Conservation (phyloP, 441 rosid species). For the Biscutella laevigata region DNA sequence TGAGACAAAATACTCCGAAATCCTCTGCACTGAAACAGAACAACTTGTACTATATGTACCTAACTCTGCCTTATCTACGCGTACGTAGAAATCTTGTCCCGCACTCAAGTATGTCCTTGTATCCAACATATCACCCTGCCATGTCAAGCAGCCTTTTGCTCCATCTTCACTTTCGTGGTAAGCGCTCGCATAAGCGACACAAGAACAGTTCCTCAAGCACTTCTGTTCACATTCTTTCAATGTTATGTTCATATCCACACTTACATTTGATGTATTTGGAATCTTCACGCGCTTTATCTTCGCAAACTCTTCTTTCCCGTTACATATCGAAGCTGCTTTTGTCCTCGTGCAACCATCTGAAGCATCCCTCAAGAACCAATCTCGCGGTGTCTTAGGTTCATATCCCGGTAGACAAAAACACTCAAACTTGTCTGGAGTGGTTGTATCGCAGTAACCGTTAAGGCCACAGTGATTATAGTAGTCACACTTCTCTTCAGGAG, state of each 20-base stretch:
- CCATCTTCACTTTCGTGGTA: conserved; percentile 34
- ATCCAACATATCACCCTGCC: conserved; percentile 53
- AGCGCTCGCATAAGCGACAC: conserved; percentile 54
- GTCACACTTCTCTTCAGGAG: conserved; percentile 56
- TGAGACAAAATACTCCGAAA: background rate
- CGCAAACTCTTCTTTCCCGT: conserved; percentile 51
- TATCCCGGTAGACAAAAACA: conserved; percentile 67
- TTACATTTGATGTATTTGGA: conserved; percentile 44
- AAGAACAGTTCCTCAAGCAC: conserved; percentile 58
- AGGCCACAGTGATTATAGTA: conserved; percentile 44
- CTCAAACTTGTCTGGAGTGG: conserved; percentile 21
- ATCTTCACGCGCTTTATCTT: conserved; percentile 40
- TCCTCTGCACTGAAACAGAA: background rate
- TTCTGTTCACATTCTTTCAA: conserved; percentile 35
- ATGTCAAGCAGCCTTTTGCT: conserved; percentile 49
- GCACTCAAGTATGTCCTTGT: conserved; percentile 29
- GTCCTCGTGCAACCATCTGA: conserved; percentile 44
- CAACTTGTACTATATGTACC: conserved; percentile 20
- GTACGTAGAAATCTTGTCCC: conserved; percentile 44
- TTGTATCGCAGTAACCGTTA: conserved; percentile 45
- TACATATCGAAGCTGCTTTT: conserved; percentile 29
- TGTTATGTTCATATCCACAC: conserved; percentile 39
- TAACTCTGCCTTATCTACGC: conserved; percentile 37
- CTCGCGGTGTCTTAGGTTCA: conserved; percentile 35
- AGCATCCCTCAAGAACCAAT: conserved; percentile 51